Evolutionary conservation across 345 rosid genomes (phyloP), one percentile per base, ranked within the genome.

Genomic region (Linum lewisii): DNA sequence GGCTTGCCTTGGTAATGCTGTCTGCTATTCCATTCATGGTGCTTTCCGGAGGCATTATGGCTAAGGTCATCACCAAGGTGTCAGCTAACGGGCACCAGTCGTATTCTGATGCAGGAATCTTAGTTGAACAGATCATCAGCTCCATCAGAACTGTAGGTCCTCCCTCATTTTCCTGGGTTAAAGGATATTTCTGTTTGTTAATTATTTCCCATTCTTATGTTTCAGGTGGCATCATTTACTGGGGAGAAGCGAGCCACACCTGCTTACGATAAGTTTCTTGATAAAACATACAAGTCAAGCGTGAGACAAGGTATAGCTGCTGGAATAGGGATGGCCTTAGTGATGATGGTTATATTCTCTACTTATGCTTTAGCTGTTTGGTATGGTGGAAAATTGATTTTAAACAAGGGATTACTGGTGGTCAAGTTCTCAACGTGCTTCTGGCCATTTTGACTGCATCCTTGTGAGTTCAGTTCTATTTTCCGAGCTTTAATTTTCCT

Each of bases 181-280:
- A n/a, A n/a, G n/a, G n/a, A n/a, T n/a, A n/a, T n/a, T n/a, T n/a
- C n/a, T n/a, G n/a, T n/a, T n/a, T n/a, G n/a, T n/a, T n/a, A n/a
- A 34, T 14, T 23, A 51, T n/a, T 21, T 8, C 2, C 19, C 36
- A n/a, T 59, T n/a, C 36, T 29, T 22, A 34, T 23, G 18, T 59
- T 51, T 14, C 63, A 66, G 69, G 69, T 66, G 59, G 63, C 58
- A 51, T 66, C 69, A 24, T 66, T 68, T 62, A 62, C 62, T 29
- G 72, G 72, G n/a, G 72, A 68, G 66, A 68, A 68, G 19, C 66
- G 49, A 44, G 72, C 62, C 22, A 10, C 55, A 50, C 51, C 5
- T 29, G 49, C 55, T 19, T 68, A 68, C 53, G 24, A 68, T 14
- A 51, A 55, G 53, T 21, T 11, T 56, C 54, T 68, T 22, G 45